Evolutionary conservation across 192 early-diverging fungal genomes (phyloP), one percentile per base, ranked within the genome.

Genomic region (Spizellomyces sp.): DNA sequence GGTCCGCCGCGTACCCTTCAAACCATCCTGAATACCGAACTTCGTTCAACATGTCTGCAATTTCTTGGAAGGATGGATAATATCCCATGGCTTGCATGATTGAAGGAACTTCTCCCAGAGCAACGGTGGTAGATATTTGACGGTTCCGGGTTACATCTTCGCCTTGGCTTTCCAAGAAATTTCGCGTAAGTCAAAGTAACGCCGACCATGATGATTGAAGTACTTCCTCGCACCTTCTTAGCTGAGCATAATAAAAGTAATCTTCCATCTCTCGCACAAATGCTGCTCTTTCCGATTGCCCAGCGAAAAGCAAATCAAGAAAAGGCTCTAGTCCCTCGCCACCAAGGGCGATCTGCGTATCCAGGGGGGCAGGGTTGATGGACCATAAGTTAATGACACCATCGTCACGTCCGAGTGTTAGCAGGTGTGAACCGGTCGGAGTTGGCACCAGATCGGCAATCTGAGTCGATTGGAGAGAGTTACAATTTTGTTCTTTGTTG

Each of bases 41-140:
- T 74, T 88, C 86, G 65, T 88, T 88, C 64, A 81, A 48, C 78
- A 88, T 87, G 59, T 88, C 82, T 17, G 87, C 85, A 15, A 77
- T 85, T 63, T 88, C 85, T 27, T 77, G 76, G 21, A 71, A 65
- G 19, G 83, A 81, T 15, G 79, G 82, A 67, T 88, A 88, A 65
- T 71, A 86, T 55, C 86, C 86, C 76, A 88, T 84, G 8, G 86
- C 86, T 63, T 87, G 85, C 80, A 88, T 83, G 41, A 88, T 86
- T 1, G 60, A 55, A 8, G 85, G 83, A 10, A 88, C 77, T 64
- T 86, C 66, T 9, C 46, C 50, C 6, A 88, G 59, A 0, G 58
- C 45, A 1, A 88, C 83, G 4, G 65, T 85, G 15, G 79, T 74
- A 19, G 50, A 45, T 42, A 88, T 84, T 1, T 73, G 21, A 42